Evolutionary conservation across 2,329 filamentous ascomycete genomes (phyloP).

Genomic region (Hymenoscyphus fraxineus): DNA sequence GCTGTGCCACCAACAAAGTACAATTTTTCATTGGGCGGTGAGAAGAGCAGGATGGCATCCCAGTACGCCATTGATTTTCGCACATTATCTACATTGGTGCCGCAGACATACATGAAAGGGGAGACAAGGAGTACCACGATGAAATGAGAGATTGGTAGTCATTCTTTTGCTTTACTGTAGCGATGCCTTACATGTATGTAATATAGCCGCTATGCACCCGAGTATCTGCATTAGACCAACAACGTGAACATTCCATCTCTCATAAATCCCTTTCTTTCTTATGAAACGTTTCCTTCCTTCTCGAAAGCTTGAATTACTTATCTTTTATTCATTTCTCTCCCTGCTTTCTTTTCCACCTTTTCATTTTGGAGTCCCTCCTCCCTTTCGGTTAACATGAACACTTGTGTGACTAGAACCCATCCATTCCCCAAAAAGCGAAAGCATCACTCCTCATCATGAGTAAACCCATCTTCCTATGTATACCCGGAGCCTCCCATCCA

Average conservation of each 20-base stretch:
- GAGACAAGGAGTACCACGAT: not conserved
- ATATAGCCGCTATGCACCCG: not conserved
- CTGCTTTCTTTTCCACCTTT: not conserved
- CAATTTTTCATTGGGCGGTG: conserved; percentile 6
- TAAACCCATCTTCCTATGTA: conserved; percentile 39
- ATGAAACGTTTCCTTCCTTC: conserved; percentile 1
- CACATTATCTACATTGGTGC: not conserved
- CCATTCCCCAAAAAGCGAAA: conserved; percentile 5
- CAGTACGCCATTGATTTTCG: conserved; percentile 1
- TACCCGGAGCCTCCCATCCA: conserved; percentile 40
- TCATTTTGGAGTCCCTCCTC: not conserved
- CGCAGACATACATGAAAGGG: conserved; percentile 13
- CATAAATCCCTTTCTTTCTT: not conserved
- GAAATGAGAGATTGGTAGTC: not conserved
- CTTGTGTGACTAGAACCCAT: not conserved
- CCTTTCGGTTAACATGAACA: not conserved
- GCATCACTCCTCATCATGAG: conserved; percentile 21
- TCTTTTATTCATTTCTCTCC: too few relatives aligned
- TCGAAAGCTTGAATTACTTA: too few relatives aligned
- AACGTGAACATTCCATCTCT: not conserved
- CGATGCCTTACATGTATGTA: not conserved
- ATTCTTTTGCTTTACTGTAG: not conserved
- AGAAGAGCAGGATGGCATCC: conserved; percentile 9
- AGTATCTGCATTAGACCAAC: not conserved
- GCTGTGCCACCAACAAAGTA: not conserved